Conservation (phyloP, 805 yeast species). For the Schwanniomyces polymorphus region DNA sequence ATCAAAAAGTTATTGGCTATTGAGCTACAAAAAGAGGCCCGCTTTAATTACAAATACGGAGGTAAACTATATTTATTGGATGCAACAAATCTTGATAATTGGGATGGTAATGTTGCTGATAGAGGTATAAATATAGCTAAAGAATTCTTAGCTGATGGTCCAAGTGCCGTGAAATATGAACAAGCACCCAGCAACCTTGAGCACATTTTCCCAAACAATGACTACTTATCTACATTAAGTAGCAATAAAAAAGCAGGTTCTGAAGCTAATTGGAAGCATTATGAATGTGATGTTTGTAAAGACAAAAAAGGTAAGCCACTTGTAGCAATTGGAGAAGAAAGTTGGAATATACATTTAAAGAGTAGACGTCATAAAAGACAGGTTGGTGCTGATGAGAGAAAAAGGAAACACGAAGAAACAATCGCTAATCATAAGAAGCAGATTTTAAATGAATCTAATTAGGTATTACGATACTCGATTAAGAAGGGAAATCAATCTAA, state of each 20-base stretch:
- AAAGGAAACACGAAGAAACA: constrained; percentile 54
- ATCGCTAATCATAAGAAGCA: constrained; percentile 18
- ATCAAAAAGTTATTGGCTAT: constrained; percentile 68
- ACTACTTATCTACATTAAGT: constrained; percentile 13
- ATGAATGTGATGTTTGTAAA: constrained; percentile 63
- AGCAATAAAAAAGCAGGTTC: constrained; percentile 41
- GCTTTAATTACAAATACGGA: constrained; percentile 51
- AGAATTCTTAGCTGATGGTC: constrained; percentile 30
- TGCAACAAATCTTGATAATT: constrained; percentile 67
- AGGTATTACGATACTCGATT: not conserved
- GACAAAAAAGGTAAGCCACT: constrained; percentile 54
- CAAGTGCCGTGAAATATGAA: constrained; percentile 18
- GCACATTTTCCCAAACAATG: constrained; percentile 24
- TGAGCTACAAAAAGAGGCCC: constrained; percentile 51
- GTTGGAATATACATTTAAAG: constrained; percentile 64
- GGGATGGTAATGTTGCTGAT: constrained; percentile 57
- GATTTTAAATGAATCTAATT: not conserved
- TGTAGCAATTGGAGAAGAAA: constrained; percentile 71
- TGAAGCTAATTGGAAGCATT: constrained; percentile 61
- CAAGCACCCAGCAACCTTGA: constrained; percentile 28
- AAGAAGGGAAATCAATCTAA: too few species aligned
- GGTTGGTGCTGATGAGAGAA: constrained; percentile 46
- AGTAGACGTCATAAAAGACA: constrained; percentile 70
- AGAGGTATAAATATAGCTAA: constrained; percentile 55
- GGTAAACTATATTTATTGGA: constrained; percentile 69